Base-by-base conservation (phyloP, 1,284 basidiomycete species). In the Ganoderma boninense region DNA sequence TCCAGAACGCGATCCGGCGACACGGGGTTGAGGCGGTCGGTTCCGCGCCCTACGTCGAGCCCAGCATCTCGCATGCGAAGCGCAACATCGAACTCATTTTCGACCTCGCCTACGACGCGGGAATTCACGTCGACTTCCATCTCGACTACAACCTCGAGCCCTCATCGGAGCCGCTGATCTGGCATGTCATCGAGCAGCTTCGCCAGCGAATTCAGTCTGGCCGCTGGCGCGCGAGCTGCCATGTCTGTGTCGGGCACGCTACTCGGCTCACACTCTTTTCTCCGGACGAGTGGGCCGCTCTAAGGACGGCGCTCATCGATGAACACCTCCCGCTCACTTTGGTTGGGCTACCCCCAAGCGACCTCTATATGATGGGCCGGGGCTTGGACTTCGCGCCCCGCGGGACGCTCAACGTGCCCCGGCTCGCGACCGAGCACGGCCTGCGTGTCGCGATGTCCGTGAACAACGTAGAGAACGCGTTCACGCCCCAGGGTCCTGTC, bases 281-380 rank as follows among this genome's bases (percentile, higher is more conserved):
- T 14, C 69, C 76, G 2, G 76, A 76, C 29, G 81, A 89, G 74
- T 89, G 89, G 86, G 71, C 73, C 32, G 78, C 80, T 44, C 80
- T 88, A 26, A 77, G 79, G 2, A 78, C 76, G 20, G 67, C 67
- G 14, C 74, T 81, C 26, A 26, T 71, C 29, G 75, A 74, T 38
- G 74, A 76, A 59, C 72, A 73, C 13, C 81, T 89, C 20, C 86
- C 88, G 1, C 81, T 90, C 63, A 81, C 82, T 67, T 83, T 91
- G 57, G 85, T 91, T 7, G 85, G 87, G 2, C 81, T 91, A 13
- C 90, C 89, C 11, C 88, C 90, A 75, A 90, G 86, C 69, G 89
- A 92, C 72, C 81, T 90, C 76, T 92, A 90, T 79, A 91, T 91
- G 87, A 89, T 89, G 82, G 89, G 88, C 20, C 81, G 87, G 32